Base-by-base conservation (phyloP, 2,329 filamentous ascomycete genomes). In the Talaromyces funiculosus region DNA sequence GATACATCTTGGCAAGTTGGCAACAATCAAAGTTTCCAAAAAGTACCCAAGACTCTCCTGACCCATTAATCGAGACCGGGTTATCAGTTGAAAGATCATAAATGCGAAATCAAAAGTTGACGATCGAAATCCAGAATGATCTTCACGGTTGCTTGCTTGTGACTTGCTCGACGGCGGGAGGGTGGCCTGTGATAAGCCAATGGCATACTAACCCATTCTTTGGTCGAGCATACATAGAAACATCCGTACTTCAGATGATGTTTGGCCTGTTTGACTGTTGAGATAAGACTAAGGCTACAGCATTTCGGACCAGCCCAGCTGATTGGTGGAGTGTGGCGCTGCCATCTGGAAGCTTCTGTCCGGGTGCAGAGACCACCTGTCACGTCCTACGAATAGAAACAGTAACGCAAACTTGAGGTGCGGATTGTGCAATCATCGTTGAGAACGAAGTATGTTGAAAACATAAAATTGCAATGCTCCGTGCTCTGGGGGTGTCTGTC, bases 261-360 rank as follows among this genome's bases (percentile, higher is more conserved):
- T 47, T 47, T 47, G 43, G 8, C 26, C n/a, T 47, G 45, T 49
- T 49, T 49, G 45, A 33, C 26, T 31, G 45, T 5, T 18, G 4
- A 18, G 45, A 49, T 33, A 31, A 33, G 45, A 45, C 22, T 10
- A 20, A 51, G 29, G 47, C 29, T 51, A 14, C 47, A 33, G 16
- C 9, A 47, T 57, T 57, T 29, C 24, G 29, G 40, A 43, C 20
- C n/a, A 42, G 42, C 12, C 40, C 55, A 45, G 42, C 16, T 57
- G 22, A 47, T 24, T 57, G 37, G 38, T 29, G 20, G 53, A n/a
- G 40, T 57, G 53, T 56, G 54, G 54, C 54, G 54, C 42, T 42
- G 40, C 24, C 40, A 24, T 49, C 55, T 49, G 29, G 55, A 57
- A 57, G 42, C 55, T 57, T 57, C 55, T 57, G 54, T 38, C 54